Conservation (phyloP, 768 basidiomycete species). For the Phylloporus arenicola region DNA sequence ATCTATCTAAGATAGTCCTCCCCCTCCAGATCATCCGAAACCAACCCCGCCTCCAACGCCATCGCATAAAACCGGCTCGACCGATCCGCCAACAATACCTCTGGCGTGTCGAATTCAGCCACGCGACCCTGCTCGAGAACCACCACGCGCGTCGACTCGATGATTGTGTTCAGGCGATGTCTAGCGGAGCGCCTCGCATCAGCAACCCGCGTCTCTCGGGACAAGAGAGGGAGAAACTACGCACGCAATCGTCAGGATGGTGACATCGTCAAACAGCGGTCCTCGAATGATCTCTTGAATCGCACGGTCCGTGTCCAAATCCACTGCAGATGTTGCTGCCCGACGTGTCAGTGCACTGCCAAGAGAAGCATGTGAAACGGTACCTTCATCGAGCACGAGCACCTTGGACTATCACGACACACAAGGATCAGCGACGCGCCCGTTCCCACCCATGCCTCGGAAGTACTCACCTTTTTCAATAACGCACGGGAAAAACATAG, state of each 20-base stretch:
- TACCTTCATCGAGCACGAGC: conserved; percentile 87
- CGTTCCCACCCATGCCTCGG: too few species aligned
- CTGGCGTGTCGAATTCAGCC: conserved; percentile 76
- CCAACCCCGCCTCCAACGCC: conserved; percentile 59
- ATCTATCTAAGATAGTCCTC: too few species aligned
- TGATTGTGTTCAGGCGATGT: conserved; percentile 78
- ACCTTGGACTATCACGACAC: conserved; percentile 61
- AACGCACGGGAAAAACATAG: conserved; percentile 86
- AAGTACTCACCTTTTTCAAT: conserved; percentile 53
- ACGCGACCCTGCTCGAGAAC: conserved; percentile 81
- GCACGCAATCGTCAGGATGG: conserved; percentile 84
- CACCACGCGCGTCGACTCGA: conserved; percentile 74
- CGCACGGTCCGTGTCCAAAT: conserved; percentile 82
- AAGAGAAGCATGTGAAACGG: neutral
- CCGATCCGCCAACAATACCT: conserved; percentile 52
- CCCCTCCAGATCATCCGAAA: neutral
- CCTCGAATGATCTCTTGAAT: conserved; percentile 87
- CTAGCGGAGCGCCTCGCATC: conserved; percentile 28
- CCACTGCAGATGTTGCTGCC: conserved; percentile 83
- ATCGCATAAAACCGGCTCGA: conserved; percentile 57
- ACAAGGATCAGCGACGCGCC: neutral
- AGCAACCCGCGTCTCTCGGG: neutral
- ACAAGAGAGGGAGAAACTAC: conserved; percentile 20
- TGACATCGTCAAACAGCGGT: conserved; percentile 68
- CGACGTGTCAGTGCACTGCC: neutral